Base-by-base conservation (phyloP, 768 basidiomycete species). In the Russula lepida region DNA sequence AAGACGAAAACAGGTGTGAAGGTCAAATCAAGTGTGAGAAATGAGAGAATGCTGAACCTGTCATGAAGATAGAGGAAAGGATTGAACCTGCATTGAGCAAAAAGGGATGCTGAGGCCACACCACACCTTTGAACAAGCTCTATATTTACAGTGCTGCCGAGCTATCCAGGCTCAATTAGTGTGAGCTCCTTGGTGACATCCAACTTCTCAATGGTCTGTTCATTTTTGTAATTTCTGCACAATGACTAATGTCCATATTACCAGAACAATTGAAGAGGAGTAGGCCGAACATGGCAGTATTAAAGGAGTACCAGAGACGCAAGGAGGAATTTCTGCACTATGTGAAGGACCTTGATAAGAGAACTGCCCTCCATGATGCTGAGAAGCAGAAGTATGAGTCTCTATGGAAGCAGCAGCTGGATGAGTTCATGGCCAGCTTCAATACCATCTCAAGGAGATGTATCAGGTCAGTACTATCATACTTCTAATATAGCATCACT, bases 391-490 rank as follows among this genome's bases (percentile, higher is more conserved):
- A 79, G 39, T 92, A 95, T 62, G 95, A 98, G 51, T 80, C 82
- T 21, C 76, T 98, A 62, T 77, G 92, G 65, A 97, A 95, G 71
- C 84, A 88, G 69, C 83, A 95, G 13, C 75, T 98, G 56, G 89
- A 95, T 54, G 92, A 95, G 73, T 98, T 99, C 72, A 98, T 98
- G 94, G 77, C 85, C 28, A 95, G 95, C 27, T 98, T 98, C 72
- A 92, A 79, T 64, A 71, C 85, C 56, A 98, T 99, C 65, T 99
- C 66, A 99, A 99, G 77, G 97, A 98, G 75, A 99, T 99, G 97
- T 99, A 99, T 69, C 95, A 98, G 84, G 95, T 93, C 48, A 39
- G 80, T 62, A 0, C 43, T 12, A 15, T 43, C 6, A 11, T 48
- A 6, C 65, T 23, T 19, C 35, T 4, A 15, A 15, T 23, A 35